Conservation (phyloP, 345 rosid genomes). For the Lepidium sativum region DNA sequence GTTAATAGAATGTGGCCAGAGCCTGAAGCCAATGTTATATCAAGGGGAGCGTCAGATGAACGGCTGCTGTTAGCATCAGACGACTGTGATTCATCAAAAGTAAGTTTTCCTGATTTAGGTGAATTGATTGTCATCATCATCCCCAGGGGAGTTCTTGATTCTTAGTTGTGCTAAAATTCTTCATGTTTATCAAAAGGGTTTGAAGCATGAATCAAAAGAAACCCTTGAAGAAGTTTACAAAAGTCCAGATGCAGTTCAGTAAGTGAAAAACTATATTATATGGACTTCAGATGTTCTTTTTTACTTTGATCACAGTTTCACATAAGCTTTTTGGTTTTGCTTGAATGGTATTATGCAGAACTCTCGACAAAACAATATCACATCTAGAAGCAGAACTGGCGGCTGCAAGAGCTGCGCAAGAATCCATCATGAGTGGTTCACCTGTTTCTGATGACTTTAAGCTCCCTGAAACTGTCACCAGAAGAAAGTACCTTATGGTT, state of each 20-base stretch:
- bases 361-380: slow-evolving; percentile 72
- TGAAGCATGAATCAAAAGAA: slow-evolving; percentile 47
- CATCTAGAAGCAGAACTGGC: slow-evolving; percentile 77
- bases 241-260: slow-evolving; percentile 75
- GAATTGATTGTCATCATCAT: neutral
- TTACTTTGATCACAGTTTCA: neutral
- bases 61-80: slow-evolving; percentile 51
- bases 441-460: slow-evolving; percentile 59
- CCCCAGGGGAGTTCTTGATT: neutral
- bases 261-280: slow-evolving; percentile 17
- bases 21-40: slow-evolving; percentile 54
- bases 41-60: slow-evolving; percentile 43
- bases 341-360: slow-evolving; percentile 34
- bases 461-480: slow-evolving; percentile 36
- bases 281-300: neutral
- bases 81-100: slow-evolving; percentile 61
- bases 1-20: slow-evolving; percentile 67
- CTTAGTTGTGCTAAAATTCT: neutral
- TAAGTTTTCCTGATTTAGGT: slow-evolving; percentile 26
- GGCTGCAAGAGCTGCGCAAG: slow-evolving; percentile 81
- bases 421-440: slow-evolving; percentile 70
- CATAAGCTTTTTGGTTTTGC: neutral
- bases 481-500: slow-evolving; percentile 78
- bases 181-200: slow-evolving; percentile 34
- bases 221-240: slow-evolving; percentile 58